phyloP scores from a whole-genome alignment of 2,329 filamentous ascomycete species.

The Akanthomyces uredinophilus region DNA sequence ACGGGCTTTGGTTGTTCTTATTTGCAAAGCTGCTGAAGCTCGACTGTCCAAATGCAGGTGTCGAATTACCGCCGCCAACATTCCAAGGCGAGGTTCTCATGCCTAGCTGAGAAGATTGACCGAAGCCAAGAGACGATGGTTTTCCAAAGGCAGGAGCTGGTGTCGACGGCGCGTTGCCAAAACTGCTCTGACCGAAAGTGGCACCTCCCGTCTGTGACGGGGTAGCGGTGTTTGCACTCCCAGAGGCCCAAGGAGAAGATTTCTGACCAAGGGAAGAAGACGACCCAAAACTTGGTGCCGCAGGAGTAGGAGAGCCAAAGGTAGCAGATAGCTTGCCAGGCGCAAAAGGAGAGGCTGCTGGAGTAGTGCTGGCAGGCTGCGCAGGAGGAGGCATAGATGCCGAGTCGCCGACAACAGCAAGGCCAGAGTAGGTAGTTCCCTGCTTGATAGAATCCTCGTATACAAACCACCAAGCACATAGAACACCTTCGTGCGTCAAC shows the following conservation, averaged over 20 bases:
- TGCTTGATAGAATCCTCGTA: constrained; percentile 81
- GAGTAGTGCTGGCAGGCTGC: constrained; percentile 1
- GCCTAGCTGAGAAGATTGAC: constrained; percentile 45
- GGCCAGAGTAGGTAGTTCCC: constrained; percentile 66
- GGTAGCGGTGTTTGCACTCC: constrained; percentile 25
- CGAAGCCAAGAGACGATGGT: constrained; percentile 46
- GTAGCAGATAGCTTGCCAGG: constrained; percentile 29
- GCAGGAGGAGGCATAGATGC: constrained; percentile 27
- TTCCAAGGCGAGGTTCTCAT: constrained; percentile 51
- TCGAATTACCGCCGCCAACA: constrained; percentile 21
- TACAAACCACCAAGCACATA: constrained; percentile 86
- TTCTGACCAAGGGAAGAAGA: constrained; percentile 45
- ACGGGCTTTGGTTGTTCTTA: constrained; percentile 32
- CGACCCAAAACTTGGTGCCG: constrained; percentile 42
- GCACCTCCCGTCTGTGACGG: constrained; percentile 29
- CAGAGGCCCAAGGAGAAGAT: constrained; percentile 46
- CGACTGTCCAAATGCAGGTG: constrained; percentile 51
- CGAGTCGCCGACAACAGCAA: constrained; percentile 43
- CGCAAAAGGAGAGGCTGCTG: constrained; percentile 22
- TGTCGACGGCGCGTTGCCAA: constrained; percentile 34
- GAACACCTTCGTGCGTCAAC: constrained; percentile 81
- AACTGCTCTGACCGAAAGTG: constrained; percentile 42
- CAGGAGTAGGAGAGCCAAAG: constrained; percentile 37
- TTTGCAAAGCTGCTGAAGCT: constrained; percentile 41
- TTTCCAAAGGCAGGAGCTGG: constrained; percentile 45